Conservation (phyloP, 495 filamentous ascomycete genomes). For the Jackrogersella multiformis region DNA sequence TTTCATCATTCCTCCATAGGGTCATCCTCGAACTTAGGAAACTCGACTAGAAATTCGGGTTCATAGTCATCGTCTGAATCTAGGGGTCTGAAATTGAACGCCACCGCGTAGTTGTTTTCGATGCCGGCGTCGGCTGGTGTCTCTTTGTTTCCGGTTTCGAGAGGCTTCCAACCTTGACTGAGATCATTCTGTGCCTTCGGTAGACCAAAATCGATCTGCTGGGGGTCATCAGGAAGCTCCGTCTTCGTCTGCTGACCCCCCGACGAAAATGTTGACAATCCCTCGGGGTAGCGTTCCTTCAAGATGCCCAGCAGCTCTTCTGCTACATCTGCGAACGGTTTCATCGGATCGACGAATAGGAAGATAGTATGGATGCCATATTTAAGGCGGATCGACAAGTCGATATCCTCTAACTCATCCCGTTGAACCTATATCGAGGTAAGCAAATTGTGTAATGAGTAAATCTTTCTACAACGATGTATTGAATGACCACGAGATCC, state of each 20-base stretch:
- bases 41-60: constrained; percentile 69
- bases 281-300: constrained; percentile 58
- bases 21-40: constrained; percentile 58
- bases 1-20: constrained; percentile 34
- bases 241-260: constrained; percentile 32
- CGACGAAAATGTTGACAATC: constrained; percentile 46
- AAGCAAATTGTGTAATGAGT: neutral
- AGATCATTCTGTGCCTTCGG: constrained; percentile 47
- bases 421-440: constrained; percentile 23
- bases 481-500: neutral
- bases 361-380: constrained; percentile 80
- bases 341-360: constrained; percentile 69
- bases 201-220: constrained; percentile 55
- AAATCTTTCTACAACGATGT: too few relatives aligned
- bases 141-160: constrained; percentile 47
- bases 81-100: constrained; percentile 70
- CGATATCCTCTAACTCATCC: constrained; percentile 47
- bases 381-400: constrained; percentile 80
- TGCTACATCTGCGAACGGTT: constrained; percentile 69
- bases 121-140: constrained; percentile 52
- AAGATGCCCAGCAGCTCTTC: constrained; percentile 68
- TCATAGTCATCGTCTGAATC: constrained; percentile 60
- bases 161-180: constrained; percentile 53
- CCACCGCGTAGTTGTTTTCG: constrained; percentile 67
- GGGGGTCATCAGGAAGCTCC: constrained; percentile 48